These are phyloP conservation scores for Lasiodiplodia sp. DNA, from an alignment of 2,329 filamentous ascomycete genomes.

Conservation along the genomic window DNA sequence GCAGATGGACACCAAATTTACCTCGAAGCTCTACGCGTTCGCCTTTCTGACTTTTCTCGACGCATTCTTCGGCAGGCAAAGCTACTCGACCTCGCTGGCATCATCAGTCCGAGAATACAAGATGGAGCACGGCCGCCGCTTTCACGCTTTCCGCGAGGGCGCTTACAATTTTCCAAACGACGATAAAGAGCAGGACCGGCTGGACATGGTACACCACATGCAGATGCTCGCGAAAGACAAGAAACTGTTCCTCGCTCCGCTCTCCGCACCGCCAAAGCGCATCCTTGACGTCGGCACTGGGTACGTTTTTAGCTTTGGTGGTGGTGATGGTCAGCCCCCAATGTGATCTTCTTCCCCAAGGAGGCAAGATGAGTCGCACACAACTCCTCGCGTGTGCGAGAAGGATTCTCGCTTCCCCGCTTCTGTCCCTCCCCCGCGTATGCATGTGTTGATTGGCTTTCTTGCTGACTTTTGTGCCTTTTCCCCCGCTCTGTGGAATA, in stretches of 20 bases:
- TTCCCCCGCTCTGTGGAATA: background rate
- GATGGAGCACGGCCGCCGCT: conserved; percentile 43
- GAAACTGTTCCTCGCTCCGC: conserved; percentile 35
- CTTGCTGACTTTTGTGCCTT: background rate
- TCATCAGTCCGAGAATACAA: conserved; percentile 33
- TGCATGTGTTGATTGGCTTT: background rate
- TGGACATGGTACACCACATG: conserved; percentile 29
- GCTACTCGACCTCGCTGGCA: conserved; percentile 35
- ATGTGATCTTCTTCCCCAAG: background rate
- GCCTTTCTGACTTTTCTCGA: background rate
- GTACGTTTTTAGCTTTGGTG: background rate
- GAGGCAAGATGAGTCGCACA: background rate
- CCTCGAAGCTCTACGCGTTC: background rate
- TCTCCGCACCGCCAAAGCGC: conserved; percentile 27
- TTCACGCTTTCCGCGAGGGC: conserved; percentile 46
- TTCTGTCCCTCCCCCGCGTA: too few species aligned
- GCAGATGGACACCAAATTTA: too few species aligned
- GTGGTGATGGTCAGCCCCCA: too few species aligned
- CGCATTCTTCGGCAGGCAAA: conserved; percentile 6
- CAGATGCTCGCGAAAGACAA: conserved; percentile 14
- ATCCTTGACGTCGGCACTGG: conserved; percentile 38
- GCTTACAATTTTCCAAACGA: conserved; percentile 36
- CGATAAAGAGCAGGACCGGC: conserved; percentile 28
- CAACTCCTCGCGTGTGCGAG: background rate
- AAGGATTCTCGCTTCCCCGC: background rate